These are phyloP conservation scores for Podila horticola DNA, from an alignment of 192 early-diverging fungal species.

Conservation along the genomic window DNA sequence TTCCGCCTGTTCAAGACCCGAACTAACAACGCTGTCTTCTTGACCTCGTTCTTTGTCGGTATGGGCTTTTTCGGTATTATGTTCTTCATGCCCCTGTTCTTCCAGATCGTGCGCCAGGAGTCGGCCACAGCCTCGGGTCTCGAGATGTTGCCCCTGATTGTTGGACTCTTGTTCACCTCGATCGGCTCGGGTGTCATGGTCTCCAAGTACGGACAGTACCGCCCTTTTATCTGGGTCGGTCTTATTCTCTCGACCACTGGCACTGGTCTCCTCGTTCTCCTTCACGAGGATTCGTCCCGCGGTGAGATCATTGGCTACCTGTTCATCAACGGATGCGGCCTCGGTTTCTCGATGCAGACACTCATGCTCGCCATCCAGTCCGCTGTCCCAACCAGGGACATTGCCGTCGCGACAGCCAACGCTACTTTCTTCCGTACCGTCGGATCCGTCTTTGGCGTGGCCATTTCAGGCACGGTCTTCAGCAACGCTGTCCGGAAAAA, in stretches of 20 bases:
- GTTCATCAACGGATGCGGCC: slow-evolving; percentile 76
- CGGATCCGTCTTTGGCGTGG: slow-evolving; percentile 45
- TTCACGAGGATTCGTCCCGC: slow-evolving; percentile 53
- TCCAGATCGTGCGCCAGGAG: slow-evolving; percentile 65
- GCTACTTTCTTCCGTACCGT: slow-evolving; percentile 69
- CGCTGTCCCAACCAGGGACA: slow-evolving; percentile 63
- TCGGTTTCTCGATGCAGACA: slow-evolving; percentile 78
- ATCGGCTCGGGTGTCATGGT: slow-evolving; percentile 74
- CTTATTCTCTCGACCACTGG: slow-evolving; percentile 66
- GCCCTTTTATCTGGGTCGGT: slow-evolving; percentile 73
- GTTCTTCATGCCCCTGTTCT: slow-evolving; percentile 80
- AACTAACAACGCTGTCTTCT: slow-evolving; percentile 54
- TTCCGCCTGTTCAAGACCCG: slow-evolving; percentile 64
- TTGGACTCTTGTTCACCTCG: slow-evolving; percentile 68
- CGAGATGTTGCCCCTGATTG: slow-evolving; percentile 76
- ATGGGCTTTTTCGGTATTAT: slow-evolving; percentile 60
- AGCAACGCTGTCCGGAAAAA: slow-evolving; percentile 51
- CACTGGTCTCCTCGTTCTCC: slow-evolving; percentile 63
- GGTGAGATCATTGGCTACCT: slow-evolving; percentile 70
- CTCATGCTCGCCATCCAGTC: slow-evolving; percentile 74
- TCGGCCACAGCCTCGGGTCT: slow-evolving; percentile 76
- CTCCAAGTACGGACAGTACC: slow-evolving; percentile 63
- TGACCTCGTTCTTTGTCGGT: slow-evolving; percentile 53
- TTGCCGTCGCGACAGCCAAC: slow-evolving; percentile 75
- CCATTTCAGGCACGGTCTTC: slow-evolving; percentile 53